These are phyloP conservation scores for Pseudozyma tsukubaensis DNA, from an alignment of 1,284 basidiomycete genomes.

Conservation along the genomic window DNA sequence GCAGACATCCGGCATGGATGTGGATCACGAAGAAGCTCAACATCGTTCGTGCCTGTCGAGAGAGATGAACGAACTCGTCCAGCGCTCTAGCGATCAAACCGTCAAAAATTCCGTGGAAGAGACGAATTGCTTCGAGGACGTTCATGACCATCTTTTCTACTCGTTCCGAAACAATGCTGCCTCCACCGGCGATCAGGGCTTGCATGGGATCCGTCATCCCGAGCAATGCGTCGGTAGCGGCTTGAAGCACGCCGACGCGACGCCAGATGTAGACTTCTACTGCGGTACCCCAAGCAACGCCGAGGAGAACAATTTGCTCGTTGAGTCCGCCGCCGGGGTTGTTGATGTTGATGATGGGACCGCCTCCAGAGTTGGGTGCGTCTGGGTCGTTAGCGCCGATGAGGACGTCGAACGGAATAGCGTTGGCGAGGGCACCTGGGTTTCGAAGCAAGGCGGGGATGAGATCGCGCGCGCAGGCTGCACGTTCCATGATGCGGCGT, in stretches of 20 bases:
- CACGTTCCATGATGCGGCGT: conserved; percentile 47
- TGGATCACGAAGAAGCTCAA: conserved; percentile 47
- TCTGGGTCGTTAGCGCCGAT: conserved; percentile 40
- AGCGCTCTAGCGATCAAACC: conserved; percentile 34
- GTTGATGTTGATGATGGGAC: conserved; percentile 43
- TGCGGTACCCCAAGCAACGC: conserved; percentile 51
- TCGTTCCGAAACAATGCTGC: conserved; percentile 29
- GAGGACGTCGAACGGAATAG: conserved; percentile 44
- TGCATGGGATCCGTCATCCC: conserved; percentile 21
- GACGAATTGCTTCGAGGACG: conserved; percentile 37
- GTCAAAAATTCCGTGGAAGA: conserved; percentile 53
- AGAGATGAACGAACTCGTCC: conserved; percentile 44
- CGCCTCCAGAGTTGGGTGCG: conserved; percentile 8
- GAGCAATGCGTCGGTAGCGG: conserved; percentile 23
- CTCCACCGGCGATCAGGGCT: conserved; percentile 30
- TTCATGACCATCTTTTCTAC: conserved; percentile 53
- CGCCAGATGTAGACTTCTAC: conserved; percentile 57
- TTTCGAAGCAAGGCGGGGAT: conserved; percentile 47
- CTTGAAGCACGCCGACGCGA: conserved; percentile 34
- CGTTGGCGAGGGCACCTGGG: conserved; percentile 43
- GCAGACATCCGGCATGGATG: conserved; percentile 46
- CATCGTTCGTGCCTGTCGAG: conserved; percentile 46
- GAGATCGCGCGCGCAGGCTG: conserved; percentile 44
- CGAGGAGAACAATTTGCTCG: conserved; percentile 48
- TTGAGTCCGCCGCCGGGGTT: conserved; percentile 45